A percentile compares a stretch with the other conserved stretches of the same genome.
These are phyloP conservation scores for Ogataea corticis DNA, from an alignment of 805 yeast genomes.

Conservation along the genomic window DNA sequence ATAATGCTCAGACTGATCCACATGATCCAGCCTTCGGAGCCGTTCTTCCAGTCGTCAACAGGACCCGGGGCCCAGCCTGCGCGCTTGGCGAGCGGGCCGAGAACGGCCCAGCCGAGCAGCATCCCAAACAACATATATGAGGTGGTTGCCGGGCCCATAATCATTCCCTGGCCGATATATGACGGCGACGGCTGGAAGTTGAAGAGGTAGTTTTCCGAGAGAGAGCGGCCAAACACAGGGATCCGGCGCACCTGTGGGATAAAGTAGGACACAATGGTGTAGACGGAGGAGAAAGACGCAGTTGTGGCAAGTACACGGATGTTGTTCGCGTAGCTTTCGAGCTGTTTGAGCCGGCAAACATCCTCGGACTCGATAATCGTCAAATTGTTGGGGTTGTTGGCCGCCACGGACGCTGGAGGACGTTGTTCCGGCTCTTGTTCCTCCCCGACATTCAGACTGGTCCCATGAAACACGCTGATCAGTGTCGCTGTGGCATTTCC, in stretches of 20 bases:
- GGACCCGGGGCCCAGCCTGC: conserved; percentile 88
- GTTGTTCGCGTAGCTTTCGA: conserved; percentile 50
- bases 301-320: conserved; percentile 60
- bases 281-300: conserved; percentile 66
- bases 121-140: conserved; percentile 90
- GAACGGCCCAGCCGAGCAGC: conserved; percentile 84
- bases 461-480: conserved; percentile 82
- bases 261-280: conserved; percentile 72
- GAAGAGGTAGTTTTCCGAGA: conserved; percentile 74
- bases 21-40: conserved; percentile 96
- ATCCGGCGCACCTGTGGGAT: conserved; percentile 65
- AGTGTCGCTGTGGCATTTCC: conserved; percentile 96
- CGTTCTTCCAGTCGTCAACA: conserved; percentile 88
- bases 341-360: conserved; percentile 28
- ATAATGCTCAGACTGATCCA: conserved; percentile 92
- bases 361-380: conserved; percentile 38
- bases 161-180: conserved; percentile 94
- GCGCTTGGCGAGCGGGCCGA: conserved; percentile 76
- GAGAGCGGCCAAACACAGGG: conserved; percentile 71
- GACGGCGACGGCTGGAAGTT: conserved; percentile 96
- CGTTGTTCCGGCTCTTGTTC: neutral
- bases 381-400: conserved; percentile 20
- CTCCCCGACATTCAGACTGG: conserved; percentile 45
- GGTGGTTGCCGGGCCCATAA: conserved; percentile 93
- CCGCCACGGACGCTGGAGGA: too few relatives aligned